Percentiles rank a stretch among this genome's conserved stretches.
Conservation (phyloP, 2,329 filamentous ascomycete species). For the Dactylonectria estremocensis region DNA sequence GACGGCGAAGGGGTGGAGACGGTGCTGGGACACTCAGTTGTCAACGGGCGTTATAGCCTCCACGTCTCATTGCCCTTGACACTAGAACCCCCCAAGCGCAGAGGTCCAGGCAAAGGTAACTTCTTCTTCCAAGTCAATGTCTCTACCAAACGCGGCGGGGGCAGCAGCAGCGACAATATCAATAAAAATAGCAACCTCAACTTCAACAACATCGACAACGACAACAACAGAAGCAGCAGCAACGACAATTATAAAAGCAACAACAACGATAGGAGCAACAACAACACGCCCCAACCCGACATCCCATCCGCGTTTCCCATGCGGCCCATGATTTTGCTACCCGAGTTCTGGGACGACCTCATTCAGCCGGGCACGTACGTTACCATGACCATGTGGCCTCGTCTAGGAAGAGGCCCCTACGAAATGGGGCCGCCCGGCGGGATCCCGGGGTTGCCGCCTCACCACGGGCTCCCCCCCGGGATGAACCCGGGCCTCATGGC, state of each 20-base stretch:
- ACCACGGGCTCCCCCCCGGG: background rate
- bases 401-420: background rate
- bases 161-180: background rate
- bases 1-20: constrained; percentile 19
- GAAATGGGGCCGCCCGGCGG: constrained; percentile 11
- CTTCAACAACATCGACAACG: background rate
- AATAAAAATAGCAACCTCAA: background rate
- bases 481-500: constrained; percentile 24
- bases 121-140: too few species aligned
- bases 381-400: constrained; percentile 29
- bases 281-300: background rate
- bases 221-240: background rate
- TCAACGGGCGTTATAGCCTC: constrained; percentile 28
- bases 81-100: constrained; percentile 22
- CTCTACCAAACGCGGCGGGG: background rate
- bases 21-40: constrained; percentile 6
- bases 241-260: background rate
- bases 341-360: constrained; percentile 36
- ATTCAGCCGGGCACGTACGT: constrained; percentile 31
- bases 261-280: background rate
- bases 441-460: constrained; percentile 13
- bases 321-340: constrained; percentile 25
- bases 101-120: background rate
- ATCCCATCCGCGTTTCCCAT: constrained; percentile 7
- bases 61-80: constrained; percentile 23